Conservation (phyloP, 768 basidiomycete genomes). For the Pisolithus orientalis region DNA sequence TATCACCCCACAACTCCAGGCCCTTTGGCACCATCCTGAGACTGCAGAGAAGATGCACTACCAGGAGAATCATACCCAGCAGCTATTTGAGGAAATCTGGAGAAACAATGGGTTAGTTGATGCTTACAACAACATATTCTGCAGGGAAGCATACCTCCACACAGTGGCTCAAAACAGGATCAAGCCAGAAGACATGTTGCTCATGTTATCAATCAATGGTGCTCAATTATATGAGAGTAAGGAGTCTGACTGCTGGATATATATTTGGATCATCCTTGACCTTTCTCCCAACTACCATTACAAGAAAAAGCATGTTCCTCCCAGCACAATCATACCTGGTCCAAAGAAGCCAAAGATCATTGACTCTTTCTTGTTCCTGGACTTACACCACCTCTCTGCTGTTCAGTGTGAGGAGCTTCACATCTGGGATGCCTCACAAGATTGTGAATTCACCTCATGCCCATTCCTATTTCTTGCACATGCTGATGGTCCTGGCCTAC, state of each 20-base stretch:
- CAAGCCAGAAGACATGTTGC: constrained; percentile 20
- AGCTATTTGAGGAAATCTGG: neutral
- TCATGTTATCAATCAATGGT: constrained; percentile 34
- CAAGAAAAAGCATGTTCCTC: constrained; percentile 19
- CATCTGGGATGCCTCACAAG: constrained; percentile 14
- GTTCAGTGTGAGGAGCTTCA: constrained; percentile 14
- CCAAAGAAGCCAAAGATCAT: constrained; percentile 29
- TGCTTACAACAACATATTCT: neutral
- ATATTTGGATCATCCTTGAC: constrained; percentile 31
- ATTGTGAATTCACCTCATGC: constrained; percentile 1
- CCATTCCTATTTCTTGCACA: constrained; percentile 13
- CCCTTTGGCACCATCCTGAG: neutral
- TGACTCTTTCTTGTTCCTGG: constrained; percentile 19
- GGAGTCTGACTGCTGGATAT: constrained; percentile 13
- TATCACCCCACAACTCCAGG: neutral
- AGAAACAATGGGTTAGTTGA: neutral
- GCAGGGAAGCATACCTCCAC: neutral
- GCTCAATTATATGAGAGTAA: constrained; percentile 31
- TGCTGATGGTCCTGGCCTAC: constrained; percentile 31
- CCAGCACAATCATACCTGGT: constrained; percentile 25
- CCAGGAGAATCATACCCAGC: neutral
- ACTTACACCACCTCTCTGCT: constrained; percentile 10
- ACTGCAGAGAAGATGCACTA: neutral
- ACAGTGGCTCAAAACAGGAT: neutral
- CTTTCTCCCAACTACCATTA: neutral